Evolutionary conservation across 441 rosid genomes (phyloP).

Genomic region (Adansonia grandidieri): DNA sequence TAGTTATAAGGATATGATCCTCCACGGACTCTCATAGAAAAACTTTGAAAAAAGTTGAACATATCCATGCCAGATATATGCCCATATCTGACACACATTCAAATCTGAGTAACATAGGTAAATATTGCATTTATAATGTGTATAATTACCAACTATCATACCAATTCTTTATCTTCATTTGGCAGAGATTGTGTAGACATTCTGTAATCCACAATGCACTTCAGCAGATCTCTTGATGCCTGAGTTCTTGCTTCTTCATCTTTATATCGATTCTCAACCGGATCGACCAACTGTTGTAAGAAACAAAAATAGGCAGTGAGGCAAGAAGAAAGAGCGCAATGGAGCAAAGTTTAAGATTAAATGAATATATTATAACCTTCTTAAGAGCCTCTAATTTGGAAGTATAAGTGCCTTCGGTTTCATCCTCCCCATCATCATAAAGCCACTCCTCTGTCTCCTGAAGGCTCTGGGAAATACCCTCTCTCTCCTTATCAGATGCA

Average conservation of each 20-base stretch:
- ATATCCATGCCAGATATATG: too few relatives aligned
- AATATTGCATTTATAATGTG: neutral
- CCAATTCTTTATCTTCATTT: constrained; percentile 15
- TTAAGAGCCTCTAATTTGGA: constrained; percentile 57
- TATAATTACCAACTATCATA: neutral
- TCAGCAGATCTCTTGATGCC: constrained; percentile 57
- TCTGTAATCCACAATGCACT: constrained; percentile 46
- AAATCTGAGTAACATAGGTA: neutral
- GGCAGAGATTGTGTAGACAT: constrained; percentile 46
- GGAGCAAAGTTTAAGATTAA: neutral
- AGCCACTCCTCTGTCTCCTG: constrained; percentile 76
- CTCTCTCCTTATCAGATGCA: constrained; percentile 60
- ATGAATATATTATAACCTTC: constrained; percentile 43
- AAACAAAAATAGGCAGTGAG: neutral
- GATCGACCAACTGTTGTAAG: constrained; percentile 57
- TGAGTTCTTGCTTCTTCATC: constrained; percentile 63
- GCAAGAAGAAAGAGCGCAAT: neutral
- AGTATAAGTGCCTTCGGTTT: constrained; percentile 58
- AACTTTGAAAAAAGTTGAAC: too few relatives aligned
- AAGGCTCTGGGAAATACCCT: constrained; percentile 55
- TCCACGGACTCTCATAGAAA: too few relatives aligned
- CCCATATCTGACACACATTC: too few relatives aligned
- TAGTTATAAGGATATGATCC: too few relatives aligned
- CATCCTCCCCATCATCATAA: constrained; percentile 72
- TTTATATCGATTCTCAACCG: constrained; percentile 57